Evolutionary conservation across 257 asterid species (phyloP), one percentile per base, ranked within the genome.

Genomic region (Solanum dulcamara): DNA sequence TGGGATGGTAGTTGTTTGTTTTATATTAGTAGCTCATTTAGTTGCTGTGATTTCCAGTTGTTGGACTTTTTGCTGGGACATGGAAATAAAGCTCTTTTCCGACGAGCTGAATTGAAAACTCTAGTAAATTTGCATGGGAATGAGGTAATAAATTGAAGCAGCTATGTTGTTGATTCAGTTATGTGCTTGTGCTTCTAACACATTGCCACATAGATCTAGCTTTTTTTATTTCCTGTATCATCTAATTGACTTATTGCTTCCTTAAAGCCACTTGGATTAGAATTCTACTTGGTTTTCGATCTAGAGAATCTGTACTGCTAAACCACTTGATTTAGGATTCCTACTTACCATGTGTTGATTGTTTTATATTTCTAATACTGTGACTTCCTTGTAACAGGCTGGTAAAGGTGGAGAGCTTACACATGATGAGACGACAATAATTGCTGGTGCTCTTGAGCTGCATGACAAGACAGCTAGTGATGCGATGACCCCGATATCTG

Each of bases 381-480:
- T 57, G 62, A 26, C 51, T 85, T 82, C 42, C 40, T 84, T 80
- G 79, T 83, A 72, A 88, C 90, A 97, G 99, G 99, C 99, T 66
- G 99, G 99, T 86, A 97, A 93, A 92, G 99, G 99, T 30, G 99
- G 99, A 86, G 99, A 97, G 84, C 98, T 97, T 86, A 97, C 99
- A 20, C 99, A 93, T 85, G 99, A 97, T 83, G 99, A 97, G 91
- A 97, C 99, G 22, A 97, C 99, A 20, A 97, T 97, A 42, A 97
- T 97, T 85, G 97, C 98, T 59, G 99, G 99, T 86, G 99, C 99
- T 59, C 94, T 97, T 59, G 99, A 94, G 87, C 96, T 97, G 82
- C 88, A 92, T 80, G 97, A 94, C 68, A 93, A 96, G 90, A 96
- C 96, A 89, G 97, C 99, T 81, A 86, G 94, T 86, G 97, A 93